Conservation (phyloP, 2,329 filamentous ascomycete species). For the Orbilia blumenaviensis region DNA sequence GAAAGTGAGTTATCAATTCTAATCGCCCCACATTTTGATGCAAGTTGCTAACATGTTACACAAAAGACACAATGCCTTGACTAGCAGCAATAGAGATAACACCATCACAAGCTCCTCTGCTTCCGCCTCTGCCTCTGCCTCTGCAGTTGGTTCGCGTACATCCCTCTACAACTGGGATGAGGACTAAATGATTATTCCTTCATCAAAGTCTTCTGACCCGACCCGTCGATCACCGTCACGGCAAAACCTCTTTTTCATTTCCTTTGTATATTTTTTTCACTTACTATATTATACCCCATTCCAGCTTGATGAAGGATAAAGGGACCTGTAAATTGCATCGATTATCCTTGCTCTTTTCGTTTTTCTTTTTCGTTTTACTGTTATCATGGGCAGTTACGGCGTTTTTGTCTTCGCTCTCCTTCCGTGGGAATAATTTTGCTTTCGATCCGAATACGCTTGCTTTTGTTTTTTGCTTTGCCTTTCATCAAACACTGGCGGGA, state of each 20-base stretch:
- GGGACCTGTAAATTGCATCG: conserved; percentile 40
- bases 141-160: conserved; percentile 38
- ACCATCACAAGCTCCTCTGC: conserved; percentile 30
- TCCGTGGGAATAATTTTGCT: not conserved
- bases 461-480: no score
- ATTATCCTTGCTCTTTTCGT: conserved; percentile 6
- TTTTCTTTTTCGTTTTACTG: conserved; percentile 19
- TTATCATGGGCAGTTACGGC: conserved; percentile 21
- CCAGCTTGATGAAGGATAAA: conserved; percentile 15
- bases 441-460: conserved; percentile 12
- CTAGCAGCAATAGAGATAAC: conserved; percentile 27
- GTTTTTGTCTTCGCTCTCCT: conserved; percentile 26
- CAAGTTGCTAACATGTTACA: conserved; percentile 22
- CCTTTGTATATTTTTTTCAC: conserved; percentile 53
- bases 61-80: conserved; percentile 48
- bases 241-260: conserved; percentile 28
- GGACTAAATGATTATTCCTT: conserved; percentile 28
- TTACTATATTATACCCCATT: conserved; percentile 15
- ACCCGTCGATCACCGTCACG: not conserved
- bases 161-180: conserved; percentile 54
- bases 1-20: conserved; percentile 63
- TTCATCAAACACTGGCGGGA: conserved; percentile 27
- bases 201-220: not conserved
- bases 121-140: conserved; percentile 25
- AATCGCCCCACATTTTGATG: not conserved